Base-by-base conservation (phyloP, 1,284 basidiomycete species). In the Moesziomyces globuligerus region DNA sequence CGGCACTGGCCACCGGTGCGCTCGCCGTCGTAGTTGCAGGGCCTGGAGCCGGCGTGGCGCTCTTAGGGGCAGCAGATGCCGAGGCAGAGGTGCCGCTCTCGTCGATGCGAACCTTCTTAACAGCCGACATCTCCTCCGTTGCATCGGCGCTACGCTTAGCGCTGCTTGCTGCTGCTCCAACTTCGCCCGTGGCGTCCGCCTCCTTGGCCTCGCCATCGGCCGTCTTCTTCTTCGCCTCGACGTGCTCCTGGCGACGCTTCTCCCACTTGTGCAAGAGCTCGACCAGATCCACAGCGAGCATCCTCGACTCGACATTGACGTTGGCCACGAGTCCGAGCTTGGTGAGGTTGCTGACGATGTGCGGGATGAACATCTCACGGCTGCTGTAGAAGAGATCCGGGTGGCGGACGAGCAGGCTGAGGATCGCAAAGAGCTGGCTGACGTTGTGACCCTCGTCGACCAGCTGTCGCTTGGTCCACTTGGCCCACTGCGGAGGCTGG, bases 361-460 rank as follows among this genome's bases (percentile, higher is more conserved):
- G 92, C 0, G 94, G 92, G n/a, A 98, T 88, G 83, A 98, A 98
- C 29, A 97, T 86, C 15, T 93, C 91, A 41, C 96, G 90, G 62
- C 93, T 92, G 47, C 92, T 89, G 85, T 92, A 98, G 85, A 98
- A 99, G 6, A 97, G 86, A 55, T 93, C 88, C 1, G 91, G 89
- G 72, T 98, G 93, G 61, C 93, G 91, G 60, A 94, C 90, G 53
- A 99, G 90, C 55, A 98, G 88, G 71, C 94, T 90, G 82, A 97
- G 95, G 48, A 98, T 92, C 60, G 90, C 90, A 67, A 91, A 88
- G 46, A 94, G 88, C 76, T 95, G 92, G 28, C 90, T 87, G 42
- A 92, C 88, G 34, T 81, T 80, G 64, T 89, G 88, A 2, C 91
- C 91, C 80, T 98, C 96, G 83, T 99, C 96, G 9, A 90, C 88